A percentile compares a stretch with the other conserved stretches of the same genome.
Conservation (phyloP, 1,139 yeast genomes). For the Schizosaccharomyces versatilis region DNA sequence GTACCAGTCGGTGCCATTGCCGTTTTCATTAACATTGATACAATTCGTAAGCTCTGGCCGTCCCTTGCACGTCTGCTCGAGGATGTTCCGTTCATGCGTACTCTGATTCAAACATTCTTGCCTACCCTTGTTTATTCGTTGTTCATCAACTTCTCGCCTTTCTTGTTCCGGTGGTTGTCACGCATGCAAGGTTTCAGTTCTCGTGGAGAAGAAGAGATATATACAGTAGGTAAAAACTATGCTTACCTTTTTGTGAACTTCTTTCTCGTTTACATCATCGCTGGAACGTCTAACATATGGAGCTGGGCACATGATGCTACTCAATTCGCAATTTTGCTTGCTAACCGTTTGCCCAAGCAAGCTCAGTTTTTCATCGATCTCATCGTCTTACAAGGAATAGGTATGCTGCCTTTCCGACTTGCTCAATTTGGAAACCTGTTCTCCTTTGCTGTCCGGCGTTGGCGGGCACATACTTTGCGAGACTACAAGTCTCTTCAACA, state of each 20-base stretch:
- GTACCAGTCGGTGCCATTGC: constrained; percentile 58
- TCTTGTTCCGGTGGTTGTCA: constrained; percentile 49
- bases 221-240: constrained; percentile 60
- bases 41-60: constrained; percentile 54
- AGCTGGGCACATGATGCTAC: constrained; percentile 58
- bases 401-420: constrained; percentile 60
- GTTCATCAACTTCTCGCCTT: constrained; percentile 52
- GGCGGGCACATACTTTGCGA: constrained; percentile 25
- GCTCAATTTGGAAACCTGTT: constrained; percentile 45
- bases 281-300: constrained; percentile 47
- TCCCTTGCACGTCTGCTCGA: constrained; percentile 41
- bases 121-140: constrained; percentile 59
- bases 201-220: constrained; percentile 59
- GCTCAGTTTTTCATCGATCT: constrained; percentile 66
- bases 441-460: constrained; percentile 30
- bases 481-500: constrained; percentile 46
- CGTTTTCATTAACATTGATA: constrained; percentile 42
- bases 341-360: constrained; percentile 44
- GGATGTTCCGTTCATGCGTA: constrained; percentile 33
- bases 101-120: constrained; percentile 52
- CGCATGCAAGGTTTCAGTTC: constrained; percentile 54
- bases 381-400: constrained; percentile 54
- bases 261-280: constrained; percentile 62
- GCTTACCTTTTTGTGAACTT: constrained; percentile 66
- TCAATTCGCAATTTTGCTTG: constrained; percentile 55